Conservation (phyloP, 805 yeast genomes). For the Yamadazyma sp. region DNA sequence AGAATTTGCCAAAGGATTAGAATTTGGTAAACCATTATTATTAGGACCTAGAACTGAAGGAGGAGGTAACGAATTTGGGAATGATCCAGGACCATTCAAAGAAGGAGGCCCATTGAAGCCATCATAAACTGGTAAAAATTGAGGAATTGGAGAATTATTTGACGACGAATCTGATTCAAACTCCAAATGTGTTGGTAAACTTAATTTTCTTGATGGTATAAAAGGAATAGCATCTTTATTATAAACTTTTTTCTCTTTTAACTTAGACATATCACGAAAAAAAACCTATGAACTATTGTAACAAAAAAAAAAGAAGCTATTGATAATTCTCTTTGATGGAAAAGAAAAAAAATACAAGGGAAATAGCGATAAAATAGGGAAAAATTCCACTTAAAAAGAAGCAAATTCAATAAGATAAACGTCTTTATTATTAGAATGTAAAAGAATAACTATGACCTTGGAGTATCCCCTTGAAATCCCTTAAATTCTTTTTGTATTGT, state of each 20-base stretch:
- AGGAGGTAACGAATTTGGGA: not conserved
- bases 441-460: too few species aligned
- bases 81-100: not conserved
- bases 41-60: not conserved
- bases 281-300: not conserved
- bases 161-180: not conserved
- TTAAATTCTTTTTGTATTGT: too few species aligned
- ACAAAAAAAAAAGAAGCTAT: too few species aligned
- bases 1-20: not conserved
- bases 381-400: too few species aligned
- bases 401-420: too few species aligned
- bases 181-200: constrained; percentile 1
- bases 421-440: too few species aligned
- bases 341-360: too few species aligned
- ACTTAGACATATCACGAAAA: not conserved
- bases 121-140: not conserved
- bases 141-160: not conserved
- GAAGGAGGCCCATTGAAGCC: not conserved
- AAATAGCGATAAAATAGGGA: too few species aligned
- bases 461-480: too few species aligned
- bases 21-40: not conserved
- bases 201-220: constrained; percentile 12
- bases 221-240: constrained; percentile 23
- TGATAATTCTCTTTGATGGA: too few species aligned
- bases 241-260: constrained; percentile 1